phyloP scores from a whole-genome alignment of 108 stramenopile species.

The Cyclotella cryptica region DNA sequence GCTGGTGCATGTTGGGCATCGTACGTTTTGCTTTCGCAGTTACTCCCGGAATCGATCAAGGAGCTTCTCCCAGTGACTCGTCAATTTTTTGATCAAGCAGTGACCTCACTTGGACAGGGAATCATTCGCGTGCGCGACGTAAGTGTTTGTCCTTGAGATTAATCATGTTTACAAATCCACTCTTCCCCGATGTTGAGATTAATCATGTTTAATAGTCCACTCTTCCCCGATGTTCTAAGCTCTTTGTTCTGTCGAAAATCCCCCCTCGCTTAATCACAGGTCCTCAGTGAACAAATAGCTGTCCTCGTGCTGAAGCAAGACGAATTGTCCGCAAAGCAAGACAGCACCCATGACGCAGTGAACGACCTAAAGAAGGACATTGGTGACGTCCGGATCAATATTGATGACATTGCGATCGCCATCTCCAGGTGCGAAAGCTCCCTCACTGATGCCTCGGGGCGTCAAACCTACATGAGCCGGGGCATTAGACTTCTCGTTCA shows the following conservation, averaged over 20 bases:
- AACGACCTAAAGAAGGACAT: constrained; percentile 55
- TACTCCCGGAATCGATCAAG: constrained; percentile 69
- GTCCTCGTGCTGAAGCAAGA: constrained; percentile 62
- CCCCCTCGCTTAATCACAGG: neutral
- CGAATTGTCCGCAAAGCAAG: constrained; percentile 57
- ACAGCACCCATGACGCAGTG: constrained; percentile 65
- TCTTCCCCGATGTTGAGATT: neutral
- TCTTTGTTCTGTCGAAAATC: neutral
- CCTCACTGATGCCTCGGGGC: constrained; percentile 40
- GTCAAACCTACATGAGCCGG: constrained; percentile 49
- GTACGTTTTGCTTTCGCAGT: constrained; percentile 63
- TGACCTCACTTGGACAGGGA: constrained; percentile 68
- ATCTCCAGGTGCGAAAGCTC: constrained; percentile 51
- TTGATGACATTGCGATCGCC: constrained; percentile 52
- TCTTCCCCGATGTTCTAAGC: neutral
- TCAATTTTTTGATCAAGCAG: constrained; percentile 69
- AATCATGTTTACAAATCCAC: neutral
- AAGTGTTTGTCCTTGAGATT: neutral
- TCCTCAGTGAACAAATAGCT: constrained; percentile 64
- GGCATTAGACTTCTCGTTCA: constrained; percentile 48
- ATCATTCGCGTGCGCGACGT: constrained; percentile 69
- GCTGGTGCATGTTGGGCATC: constrained; percentile 71
- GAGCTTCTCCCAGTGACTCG: constrained; percentile 82
- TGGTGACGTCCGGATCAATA: constrained; percentile 42
- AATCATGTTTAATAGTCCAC: neutral